Evolutionary conservation across 371 early-diverging fungal genomes (phyloP).

Genomic region (Dichotomocladium elegans): DNA sequence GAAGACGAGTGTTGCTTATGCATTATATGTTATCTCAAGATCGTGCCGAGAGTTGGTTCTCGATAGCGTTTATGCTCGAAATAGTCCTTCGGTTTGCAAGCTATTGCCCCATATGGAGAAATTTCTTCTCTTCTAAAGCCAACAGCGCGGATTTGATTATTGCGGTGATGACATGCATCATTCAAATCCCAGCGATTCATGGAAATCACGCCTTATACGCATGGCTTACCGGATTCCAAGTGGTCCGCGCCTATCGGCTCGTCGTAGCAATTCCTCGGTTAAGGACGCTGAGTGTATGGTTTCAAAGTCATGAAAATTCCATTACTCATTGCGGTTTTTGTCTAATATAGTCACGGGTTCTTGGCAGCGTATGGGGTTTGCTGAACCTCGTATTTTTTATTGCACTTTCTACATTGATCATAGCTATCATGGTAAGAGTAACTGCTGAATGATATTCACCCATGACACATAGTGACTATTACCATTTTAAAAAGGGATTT

Average conservation of each 20-base stretch:
- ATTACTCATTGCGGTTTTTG: neutral
- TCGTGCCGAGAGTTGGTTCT: slow-evolving; percentile 46
- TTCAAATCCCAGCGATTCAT: slow-evolving; percentile 51
- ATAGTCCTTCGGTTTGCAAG: slow-evolving; percentile 44
- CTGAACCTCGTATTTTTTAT: slow-evolving; percentile 64
- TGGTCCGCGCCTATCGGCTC: slow-evolving; percentile 56
- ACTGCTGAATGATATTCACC: no score
- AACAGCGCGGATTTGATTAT: slow-evolving; percentile 52
- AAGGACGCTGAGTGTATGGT: slow-evolving; percentile 47
- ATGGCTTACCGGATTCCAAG: slow-evolving; percentile 63
- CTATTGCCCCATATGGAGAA: slow-evolving; percentile 27
- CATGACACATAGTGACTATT: no score
- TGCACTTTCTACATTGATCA: slow-evolving; percentile 47
- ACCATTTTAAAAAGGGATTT: slow-evolving; percentile 26
- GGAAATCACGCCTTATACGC: slow-evolving; percentile 36
- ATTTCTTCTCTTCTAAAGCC: slow-evolving; percentile 45
- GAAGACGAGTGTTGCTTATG: no score
- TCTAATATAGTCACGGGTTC: slow-evolving; percentile 42
- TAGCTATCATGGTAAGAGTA: slow-evolving; percentile 55
- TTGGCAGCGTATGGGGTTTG: slow-evolving; percentile 58
- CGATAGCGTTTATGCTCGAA: slow-evolving; percentile 53
- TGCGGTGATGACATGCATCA: slow-evolving; percentile 48
- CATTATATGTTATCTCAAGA: slow-evolving; percentile 27
- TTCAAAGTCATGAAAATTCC: neutral
- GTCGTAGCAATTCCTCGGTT: slow-evolving; percentile 56